Evolutionary conservation across 75 land plant species (phyloP).

Genomic region (Pinus albicaulis): DNA sequence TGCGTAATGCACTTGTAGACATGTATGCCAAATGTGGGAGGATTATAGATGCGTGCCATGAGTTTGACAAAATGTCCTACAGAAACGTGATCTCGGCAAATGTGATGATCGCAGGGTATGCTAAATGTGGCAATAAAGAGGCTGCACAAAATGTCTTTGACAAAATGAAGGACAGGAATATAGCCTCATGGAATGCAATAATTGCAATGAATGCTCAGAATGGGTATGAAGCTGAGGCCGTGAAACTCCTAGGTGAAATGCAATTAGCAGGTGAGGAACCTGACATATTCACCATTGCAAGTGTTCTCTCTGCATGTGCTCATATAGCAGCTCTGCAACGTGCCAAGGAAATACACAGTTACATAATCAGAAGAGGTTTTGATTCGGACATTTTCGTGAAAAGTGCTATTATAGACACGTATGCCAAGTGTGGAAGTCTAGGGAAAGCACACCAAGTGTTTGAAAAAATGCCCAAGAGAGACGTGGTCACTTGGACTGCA

Average conservation of each 20-base stretch:
- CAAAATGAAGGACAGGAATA: constrained; percentile 41
- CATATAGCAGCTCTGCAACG: constrained; percentile 29
- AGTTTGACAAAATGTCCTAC: constrained; percentile 4
- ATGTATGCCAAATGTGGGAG: constrained; percentile 23
- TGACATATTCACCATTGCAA: constrained; percentile 46
- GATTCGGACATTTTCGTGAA: background rate
- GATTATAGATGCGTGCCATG: background rate
- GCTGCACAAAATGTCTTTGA: constrained; percentile 12
- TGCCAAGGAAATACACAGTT: no score
- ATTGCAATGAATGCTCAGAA: constrained; percentile 72
- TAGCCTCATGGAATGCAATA: constrained; percentile 71
- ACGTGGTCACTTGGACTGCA: no score
- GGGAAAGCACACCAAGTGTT: no score
- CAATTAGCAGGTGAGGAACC: constrained; percentile 45
- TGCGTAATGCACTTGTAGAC: constrained; percentile 8
- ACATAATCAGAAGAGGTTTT: no score
- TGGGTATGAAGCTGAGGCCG: constrained; percentile 40
- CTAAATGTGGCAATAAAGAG: background rate
- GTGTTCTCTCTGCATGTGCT: constrained; percentile 53
- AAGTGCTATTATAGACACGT: no score
- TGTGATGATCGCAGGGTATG: constrained; percentile 20
- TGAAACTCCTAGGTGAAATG: constrained; percentile 52
- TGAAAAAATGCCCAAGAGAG: no score
- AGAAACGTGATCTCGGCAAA: constrained; percentile 10
- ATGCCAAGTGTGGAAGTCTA: constrained; percentile 4